phyloP scores from a whole-genome alignment of 768 basidiomycete genomes.

The Myochromella boudieri region DNA sequence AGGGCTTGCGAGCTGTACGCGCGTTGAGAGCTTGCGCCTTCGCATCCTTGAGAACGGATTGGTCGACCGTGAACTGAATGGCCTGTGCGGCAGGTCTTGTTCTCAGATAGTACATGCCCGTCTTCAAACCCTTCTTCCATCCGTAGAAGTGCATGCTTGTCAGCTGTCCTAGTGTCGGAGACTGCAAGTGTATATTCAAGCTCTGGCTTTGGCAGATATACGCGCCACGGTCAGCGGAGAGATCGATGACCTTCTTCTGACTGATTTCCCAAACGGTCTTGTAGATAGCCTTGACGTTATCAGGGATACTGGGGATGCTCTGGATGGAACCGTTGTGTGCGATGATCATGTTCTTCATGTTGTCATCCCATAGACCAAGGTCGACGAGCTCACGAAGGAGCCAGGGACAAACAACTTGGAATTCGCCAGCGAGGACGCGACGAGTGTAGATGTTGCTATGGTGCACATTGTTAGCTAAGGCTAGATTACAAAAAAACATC shows the following conservation, averaged over 20 bases:
- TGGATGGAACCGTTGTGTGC: slow-evolving; percentile 91
- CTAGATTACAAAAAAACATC: neutral
- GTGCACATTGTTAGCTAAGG: slow-evolving; percentile 9
- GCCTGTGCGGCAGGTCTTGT: slow-evolving; percentile 94
- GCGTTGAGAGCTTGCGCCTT: slow-evolving; percentile 45
- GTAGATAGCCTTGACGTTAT: slow-evolving; percentile 95
- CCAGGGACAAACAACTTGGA: slow-evolving; percentile 99
- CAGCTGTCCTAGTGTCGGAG: slow-evolving; percentile 88
- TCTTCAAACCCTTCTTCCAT: slow-evolving; percentile 99
- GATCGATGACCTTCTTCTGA: slow-evolving; percentile 97
- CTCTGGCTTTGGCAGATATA: slow-evolving; percentile 97
- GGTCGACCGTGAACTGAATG: slow-evolving; percentile 97
- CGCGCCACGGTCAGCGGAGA: slow-evolving; percentile 98
- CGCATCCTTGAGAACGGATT: slow-evolving; percentile 67
- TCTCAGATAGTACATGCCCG: slow-evolving; percentile 97
- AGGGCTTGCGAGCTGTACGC: slow-evolving; percentile 19
- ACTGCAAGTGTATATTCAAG: slow-evolving; percentile 89
- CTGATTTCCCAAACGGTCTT: slow-evolving; percentile 99
- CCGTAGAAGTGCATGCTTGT: slow-evolving; percentile 98
- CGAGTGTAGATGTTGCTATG: slow-evolving; percentile 96
- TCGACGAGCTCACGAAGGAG: slow-evolving; percentile 97
- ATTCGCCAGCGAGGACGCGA: slow-evolving; percentile 98
- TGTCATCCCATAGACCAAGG: slow-evolving; percentile 92
- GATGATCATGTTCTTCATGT: slow-evolving; percentile 99
- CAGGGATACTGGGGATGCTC: slow-evolving; percentile 85